Conservation (phyloP, 345 rosid genomes). For the Bruguiera parviflora region DNA sequence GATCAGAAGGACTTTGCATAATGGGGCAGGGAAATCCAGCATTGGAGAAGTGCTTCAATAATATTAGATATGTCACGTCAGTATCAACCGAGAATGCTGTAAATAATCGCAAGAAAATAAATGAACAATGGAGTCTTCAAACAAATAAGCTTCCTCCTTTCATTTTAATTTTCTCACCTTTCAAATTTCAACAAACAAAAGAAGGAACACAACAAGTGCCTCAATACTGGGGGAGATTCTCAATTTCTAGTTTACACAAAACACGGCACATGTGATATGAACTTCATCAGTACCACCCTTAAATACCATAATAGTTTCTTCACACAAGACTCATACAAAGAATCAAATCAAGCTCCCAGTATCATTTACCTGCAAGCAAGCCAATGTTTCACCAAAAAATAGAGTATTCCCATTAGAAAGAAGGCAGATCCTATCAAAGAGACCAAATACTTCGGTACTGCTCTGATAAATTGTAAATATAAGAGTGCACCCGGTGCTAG, state of each 20-base stretch:
- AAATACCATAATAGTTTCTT: not conserved
- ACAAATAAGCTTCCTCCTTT: not conserved
- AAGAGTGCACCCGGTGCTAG: constrained; percentile 94
- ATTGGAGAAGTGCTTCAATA: constrained; percentile 90
- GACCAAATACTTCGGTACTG: constrained; percentile 99
- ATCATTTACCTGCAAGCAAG: constrained; percentile 85
- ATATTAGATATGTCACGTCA: constrained; percentile 23
- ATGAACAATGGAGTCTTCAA: not conserved
- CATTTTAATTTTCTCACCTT: not conserved
- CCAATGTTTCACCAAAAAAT: constrained; percentile 95
- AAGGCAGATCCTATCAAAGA: constrained; percentile 95
- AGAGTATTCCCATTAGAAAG: constrained; percentile 95
- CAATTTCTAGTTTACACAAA: not conserved
- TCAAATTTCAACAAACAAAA: constrained; percentile 7
- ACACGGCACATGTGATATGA: not conserved
- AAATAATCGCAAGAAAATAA: constrained; percentile 3
- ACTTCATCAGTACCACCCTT: constrained; percentile 2
- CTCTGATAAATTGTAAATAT: constrained; percentile 88
- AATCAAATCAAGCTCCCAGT: not conserved
- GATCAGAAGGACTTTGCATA: constrained; percentile 99
- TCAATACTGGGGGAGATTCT: not conserved
- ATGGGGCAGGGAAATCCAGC: constrained; percentile 99
- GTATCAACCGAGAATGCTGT: constrained; percentile 7
- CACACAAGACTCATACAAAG: constrained; percentile 6
- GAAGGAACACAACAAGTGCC: constrained; percentile 1